Evolutionary conservation across 2,329 filamentous ascomycete genomes (phyloP).

Genomic region (Fusarium buxicola): DNA sequence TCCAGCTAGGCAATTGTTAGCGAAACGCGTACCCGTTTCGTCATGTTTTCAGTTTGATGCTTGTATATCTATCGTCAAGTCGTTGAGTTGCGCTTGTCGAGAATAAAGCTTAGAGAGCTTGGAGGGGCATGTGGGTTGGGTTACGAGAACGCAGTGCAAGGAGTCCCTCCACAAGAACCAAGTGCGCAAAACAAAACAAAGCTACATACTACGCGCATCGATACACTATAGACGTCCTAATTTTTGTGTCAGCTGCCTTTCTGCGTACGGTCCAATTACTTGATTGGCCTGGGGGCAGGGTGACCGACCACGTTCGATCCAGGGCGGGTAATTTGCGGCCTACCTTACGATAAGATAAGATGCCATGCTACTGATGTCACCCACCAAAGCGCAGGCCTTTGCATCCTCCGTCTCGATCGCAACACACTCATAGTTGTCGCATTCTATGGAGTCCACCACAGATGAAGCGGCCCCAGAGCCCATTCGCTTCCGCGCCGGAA

Average conservation of each 20-base stretch:
- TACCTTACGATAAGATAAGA: slow-evolving; percentile 36
- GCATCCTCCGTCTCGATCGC: slow-evolving; percentile 5
- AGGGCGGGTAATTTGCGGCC: slow-evolving; percentile 10
- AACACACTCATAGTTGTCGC: not conserved
- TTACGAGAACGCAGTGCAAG: not conserved
- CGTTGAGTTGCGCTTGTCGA: not conserved
- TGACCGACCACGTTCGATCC: not conserved
- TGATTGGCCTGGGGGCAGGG: not conserved
- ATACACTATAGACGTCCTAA: slow-evolving; percentile 1
- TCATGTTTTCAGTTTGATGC: slow-evolving; percentile 40
- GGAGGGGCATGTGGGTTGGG: not conserved
- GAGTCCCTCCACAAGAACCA: not conserved
- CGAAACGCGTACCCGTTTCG: slow-evolving; percentile 49
- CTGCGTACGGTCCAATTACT: not conserved
- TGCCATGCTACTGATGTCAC: slow-evolving; percentile 30
- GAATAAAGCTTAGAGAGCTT: too few species aligned
- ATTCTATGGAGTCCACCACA: slow-evolving; percentile 34
- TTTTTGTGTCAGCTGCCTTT: slow-evolving; percentile 13
- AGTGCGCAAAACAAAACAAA: not conserved
- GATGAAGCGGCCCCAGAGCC: slow-evolving; percentile 39
- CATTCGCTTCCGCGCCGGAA: slow-evolving; percentile 66
- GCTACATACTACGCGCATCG: not conserved
- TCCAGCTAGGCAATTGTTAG: not conserved
- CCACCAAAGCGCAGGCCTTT: slow-evolving; percentile 6
- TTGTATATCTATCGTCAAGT: not conserved